Conservation (phyloP, 352 stramenopile genomes). For the Globisporangium barbulae region DNA sequence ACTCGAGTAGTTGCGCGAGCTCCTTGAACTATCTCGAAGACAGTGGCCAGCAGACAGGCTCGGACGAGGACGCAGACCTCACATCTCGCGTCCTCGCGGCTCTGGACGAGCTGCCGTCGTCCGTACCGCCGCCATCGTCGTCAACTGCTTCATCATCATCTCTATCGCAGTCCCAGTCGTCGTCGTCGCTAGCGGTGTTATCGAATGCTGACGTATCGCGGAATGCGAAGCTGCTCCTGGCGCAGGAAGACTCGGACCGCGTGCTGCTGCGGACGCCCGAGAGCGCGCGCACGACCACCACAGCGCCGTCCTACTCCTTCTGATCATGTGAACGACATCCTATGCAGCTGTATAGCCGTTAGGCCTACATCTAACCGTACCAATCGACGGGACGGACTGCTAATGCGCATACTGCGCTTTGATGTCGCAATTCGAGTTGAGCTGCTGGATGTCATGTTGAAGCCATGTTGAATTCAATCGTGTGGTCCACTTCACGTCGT, state of each 20-base stretch:
- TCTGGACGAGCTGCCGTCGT: constrained; percentile 35
- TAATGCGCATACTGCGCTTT: too few relatives aligned
- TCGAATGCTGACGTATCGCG: background rate
- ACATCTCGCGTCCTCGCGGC: constrained; percentile 54
- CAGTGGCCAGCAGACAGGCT: constrained; percentile 3
- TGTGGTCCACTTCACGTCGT: constrained; percentile 3
- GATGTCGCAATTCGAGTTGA: background rate
- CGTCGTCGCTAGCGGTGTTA: constrained; percentile 1
- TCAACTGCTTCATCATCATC: background rate
- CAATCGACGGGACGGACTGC: too few relatives aligned
- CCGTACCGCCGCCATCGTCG: background rate
- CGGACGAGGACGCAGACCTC: constrained; percentile 53
- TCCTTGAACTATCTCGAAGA: constrained; percentile 23
- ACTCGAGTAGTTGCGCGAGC: constrained; percentile 33
- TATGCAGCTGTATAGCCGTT: too few relatives aligned
- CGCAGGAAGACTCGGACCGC: constrained; percentile 8
- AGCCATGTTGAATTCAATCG: background rate
- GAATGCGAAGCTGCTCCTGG: constrained; percentile 7
- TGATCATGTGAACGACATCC: too few relatives aligned
- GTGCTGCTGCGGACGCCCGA: constrained; percentile 8
- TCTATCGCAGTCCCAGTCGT: background rate
- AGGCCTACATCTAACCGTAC: too few relatives aligned
- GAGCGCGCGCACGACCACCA: background rate
- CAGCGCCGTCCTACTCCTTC: background rate
- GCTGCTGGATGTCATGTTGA: constrained; percentile 1